phyloP scores from a whole-genome alignment of 106 monocot genomes.

The Acanthochlamys bracteata region DNA sequence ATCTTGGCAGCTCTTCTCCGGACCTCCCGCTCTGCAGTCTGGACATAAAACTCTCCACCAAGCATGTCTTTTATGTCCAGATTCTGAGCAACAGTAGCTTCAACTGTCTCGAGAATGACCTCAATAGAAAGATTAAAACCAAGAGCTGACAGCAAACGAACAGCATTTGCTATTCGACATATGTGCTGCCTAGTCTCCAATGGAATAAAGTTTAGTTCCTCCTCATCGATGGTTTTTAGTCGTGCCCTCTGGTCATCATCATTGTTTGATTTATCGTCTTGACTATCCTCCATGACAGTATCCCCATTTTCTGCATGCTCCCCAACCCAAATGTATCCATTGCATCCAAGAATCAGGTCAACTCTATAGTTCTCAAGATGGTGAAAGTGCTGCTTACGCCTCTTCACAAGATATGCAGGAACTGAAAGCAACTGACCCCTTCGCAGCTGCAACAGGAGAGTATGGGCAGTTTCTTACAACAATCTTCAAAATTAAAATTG shows the following conservation, averaged over 20 bases:
- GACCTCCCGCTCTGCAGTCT: constrained; percentile 78
- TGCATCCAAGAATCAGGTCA: constrained; percentile 89
- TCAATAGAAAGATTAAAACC: constrained; percentile 78
- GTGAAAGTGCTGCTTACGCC: constrained; percentile 95
- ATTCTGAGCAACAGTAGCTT: constrained; percentile 40
- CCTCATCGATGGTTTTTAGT: background rate
- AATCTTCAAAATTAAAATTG: too few species aligned
- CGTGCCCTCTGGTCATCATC: background rate
- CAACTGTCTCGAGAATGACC: constrained; percentile 42
- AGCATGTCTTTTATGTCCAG: constrained; percentile 73
- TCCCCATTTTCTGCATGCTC: constrained; percentile 45
- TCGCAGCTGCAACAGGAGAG: constrained; percentile 63
- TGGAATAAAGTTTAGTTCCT: constrained; percentile 23
- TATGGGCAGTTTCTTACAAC: too few species aligned
- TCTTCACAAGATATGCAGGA: constrained; percentile 76
- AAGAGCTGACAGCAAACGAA: constrained; percentile 53
- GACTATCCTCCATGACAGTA: constrained; percentile 25
- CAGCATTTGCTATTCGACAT: constrained; percentile 83
- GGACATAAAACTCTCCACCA: constrained; percentile 75
- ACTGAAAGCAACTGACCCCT: constrained; percentile 78
- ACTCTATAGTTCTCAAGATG: constrained; percentile 69
- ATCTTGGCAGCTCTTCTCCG: constrained; percentile 33
- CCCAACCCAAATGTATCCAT: constrained; percentile 90
- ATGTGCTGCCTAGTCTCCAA: constrained; percentile 55
- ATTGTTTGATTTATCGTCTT: constrained; percentile 7